Percentiles rank a stretch among this genome's conserved stretches.
These are phyloP conservation scores for Xerocomus potaroensis DNA, from an alignment of 768 basidiomycete genomes.

Conservation along the genomic window DNA sequence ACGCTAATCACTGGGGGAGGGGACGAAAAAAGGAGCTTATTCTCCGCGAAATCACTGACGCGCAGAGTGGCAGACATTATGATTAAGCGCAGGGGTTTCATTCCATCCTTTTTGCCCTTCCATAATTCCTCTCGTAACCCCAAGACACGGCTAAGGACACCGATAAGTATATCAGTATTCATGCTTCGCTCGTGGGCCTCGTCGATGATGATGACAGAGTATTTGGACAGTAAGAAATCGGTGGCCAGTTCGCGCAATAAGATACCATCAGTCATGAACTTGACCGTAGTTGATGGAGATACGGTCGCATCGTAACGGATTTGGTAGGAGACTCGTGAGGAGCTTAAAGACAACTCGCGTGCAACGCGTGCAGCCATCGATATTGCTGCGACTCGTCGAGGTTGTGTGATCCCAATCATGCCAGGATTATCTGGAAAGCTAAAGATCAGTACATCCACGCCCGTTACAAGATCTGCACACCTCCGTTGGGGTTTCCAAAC, in stretches of 20 bases:
- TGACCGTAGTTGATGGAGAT: conserved; percentile 85
- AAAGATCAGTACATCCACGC: conserved; percentile 3
- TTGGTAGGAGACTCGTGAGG: conserved; percentile 87
- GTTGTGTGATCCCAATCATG: conserved; percentile 97
- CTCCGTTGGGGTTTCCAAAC: conserved; percentile 78
- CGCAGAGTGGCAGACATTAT: conserved; percentile 99
- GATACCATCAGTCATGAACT: conserved; percentile 99
- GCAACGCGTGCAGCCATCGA: conserved; percentile 93
- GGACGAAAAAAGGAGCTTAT: conserved; percentile 70
- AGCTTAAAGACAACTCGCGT: conserved; percentile 83
- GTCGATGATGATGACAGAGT: conserved; percentile 93
- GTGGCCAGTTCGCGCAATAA: conserved; percentile 86
- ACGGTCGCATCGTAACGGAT: conserved; percentile 97
- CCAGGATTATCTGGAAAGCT: conserved; percentile 81
- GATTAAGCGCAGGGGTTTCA: conserved; percentile 86
- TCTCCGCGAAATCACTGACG: conserved; percentile 87
- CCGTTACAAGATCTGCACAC: conserved; percentile 38
- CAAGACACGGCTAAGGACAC: conserved; percentile 91
- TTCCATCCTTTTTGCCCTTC: conserved; percentile 66
- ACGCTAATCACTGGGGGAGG: conserved; percentile 93
- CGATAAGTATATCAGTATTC: conserved; percentile 97
- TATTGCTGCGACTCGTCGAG: conserved; percentile 94
- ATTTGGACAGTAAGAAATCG: conserved; percentile 91
- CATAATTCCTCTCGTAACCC: conserved; percentile 88
- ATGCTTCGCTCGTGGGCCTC: conserved; percentile 98